Base-by-base conservation (phyloP, 305 asterid genomes). In the Rubia tinctorum region DNA sequence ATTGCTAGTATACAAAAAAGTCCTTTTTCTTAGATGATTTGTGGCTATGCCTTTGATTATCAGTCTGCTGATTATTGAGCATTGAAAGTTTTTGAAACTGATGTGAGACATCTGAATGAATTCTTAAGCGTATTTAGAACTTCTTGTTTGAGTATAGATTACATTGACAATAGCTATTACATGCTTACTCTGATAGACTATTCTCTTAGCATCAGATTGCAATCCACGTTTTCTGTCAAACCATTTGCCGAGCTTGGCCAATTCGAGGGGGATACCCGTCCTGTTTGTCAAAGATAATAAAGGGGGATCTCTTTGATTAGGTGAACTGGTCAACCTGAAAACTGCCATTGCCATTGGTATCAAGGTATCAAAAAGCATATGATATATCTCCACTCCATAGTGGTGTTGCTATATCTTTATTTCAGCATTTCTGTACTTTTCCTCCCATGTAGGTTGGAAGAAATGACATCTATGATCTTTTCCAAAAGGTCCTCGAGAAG, bases 261-360 rank as follows among this genome's bases (percentile, higher is more conserved):
- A 84, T 78, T 86, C 97, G 55, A 85, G 94, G 63, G 84, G 84
- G 8, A 95, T 91, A 67, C 96, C 97, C 8, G 69, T 94, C 73
- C 80, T 91, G 74, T 73, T 80, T 67, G 75, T 90, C 70, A 89
- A 79, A 84, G 97, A 94, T 66, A 85, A 74, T 51, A 87, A 80
- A 80, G 80, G 81, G 73, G 97, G 92, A 73, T 94, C 97, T 70
- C 76, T 86, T 71, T 85, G 91, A 79, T 84, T 91, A 80, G 96
- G 99, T 53, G 90, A 90, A 82, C 77, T 94, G 71, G 77, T 94
- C 27, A 90, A 91, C 78, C 83, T 94, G 69, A 94, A 85, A 82
- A 90, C 93, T 64, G 88, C 97, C 64, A 90, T 91, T 49, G 87
- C 97, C 71, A 80, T 94, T 71, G 97, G 97, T 43, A 77, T 91